Evolutionary conservation across 345 rosid species (phyloP), one percentile per base, ranked within the genome.

Genomic region (Boechera divaricarpa): DNA sequence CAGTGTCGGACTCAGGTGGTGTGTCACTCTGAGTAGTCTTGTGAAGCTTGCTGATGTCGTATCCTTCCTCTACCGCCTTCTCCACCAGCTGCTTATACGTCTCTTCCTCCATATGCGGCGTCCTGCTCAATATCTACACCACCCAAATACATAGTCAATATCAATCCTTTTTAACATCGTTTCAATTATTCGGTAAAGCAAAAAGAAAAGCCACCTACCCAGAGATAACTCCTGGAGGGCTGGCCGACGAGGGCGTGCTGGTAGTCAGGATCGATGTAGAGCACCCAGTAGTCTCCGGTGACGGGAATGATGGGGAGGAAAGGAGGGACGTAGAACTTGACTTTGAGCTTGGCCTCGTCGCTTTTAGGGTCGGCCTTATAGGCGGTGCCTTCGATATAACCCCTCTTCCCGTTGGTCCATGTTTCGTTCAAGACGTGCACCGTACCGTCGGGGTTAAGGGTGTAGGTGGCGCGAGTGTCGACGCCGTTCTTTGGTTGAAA

Each of bases 321-420:
- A 4, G 98, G 97, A 5, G 97, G 98, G 6, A 92, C 89, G 49
- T 85, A 90, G 72, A 94, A 94, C 79, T 84, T 94, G 33, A 94
- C 97, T 78, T 92, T 94, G 65, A 94, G 86, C 83, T 94, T 94
- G 35, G 97, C 97, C 80, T 94, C 97, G 21, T 94, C 94, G 69
- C 87, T 87, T 4, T 72, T 86, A 5, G 93, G 88, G 53, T 94
- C 87, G 16, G 94, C 86, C 80, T 90, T 88, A 69, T 88, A 90
- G 2, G 98, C 97, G 41, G 75, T 41, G 28, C 97, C 98, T 67
- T 92, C 85, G 9, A 92, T 90, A 77, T 0, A 82, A 18, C 69
- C 77, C 73, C 98, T 83, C 81, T 89, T 92, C 5, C 97, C 97
- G 61, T 72, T 85, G 79, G 10, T 65, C 91, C 94, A 94, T 3